Evolutionary conservation across 2,329 filamentous ascomycete genomes (phyloP), one percentile per base, ranked within the genome.

Genomic region (Cladosporium austrohemisphaericum): DNA sequence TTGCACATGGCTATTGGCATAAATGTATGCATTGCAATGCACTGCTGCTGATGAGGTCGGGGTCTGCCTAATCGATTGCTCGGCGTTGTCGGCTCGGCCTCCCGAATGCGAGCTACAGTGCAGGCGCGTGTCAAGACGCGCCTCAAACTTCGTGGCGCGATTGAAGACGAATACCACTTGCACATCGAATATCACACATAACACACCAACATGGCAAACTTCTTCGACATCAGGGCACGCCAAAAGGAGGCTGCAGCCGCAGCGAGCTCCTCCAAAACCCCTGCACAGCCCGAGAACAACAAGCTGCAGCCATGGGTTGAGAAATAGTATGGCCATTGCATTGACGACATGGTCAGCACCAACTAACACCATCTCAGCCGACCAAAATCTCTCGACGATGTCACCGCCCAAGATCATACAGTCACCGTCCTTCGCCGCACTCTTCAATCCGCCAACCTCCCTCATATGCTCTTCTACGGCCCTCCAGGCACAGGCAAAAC

Each of bases 381-480:
- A 36, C 94, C 93, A 22, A 96, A 94, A 71, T 90, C 85, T 9
- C 83, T 99, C 41, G 85, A 84, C 66, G 94, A 98, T 79, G 91
- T 99, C 56, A 88, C 93, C 16, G 92, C 92, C 10, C 93, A 98
- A 79, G 93, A 98, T 62, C 93, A 98, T 71, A 97, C 93, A 6
- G 87, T 95, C 50, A 90, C 87, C 48, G 86, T 97, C 59, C 84
- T 99, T 33, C 87, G 92, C 66, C 81, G 93, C 61, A 97, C 90
- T 22, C 77, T 98, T 18, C 91, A 97, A 76, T 90, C 92, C 61
- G 89, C 91, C 55, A 98, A 98, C 82, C 85, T 98, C 31, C 93
- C 93, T 3, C 94, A 99, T 71, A 96, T 98, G 89, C 87, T 99
- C 62, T 97, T 97, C 77, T 98, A 98, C 67, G 93, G 93, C 3